phyloP scores from a whole-genome alignment of 495 filamentous ascomycete species.

The Staphylotrichum longicolle region DNA sequence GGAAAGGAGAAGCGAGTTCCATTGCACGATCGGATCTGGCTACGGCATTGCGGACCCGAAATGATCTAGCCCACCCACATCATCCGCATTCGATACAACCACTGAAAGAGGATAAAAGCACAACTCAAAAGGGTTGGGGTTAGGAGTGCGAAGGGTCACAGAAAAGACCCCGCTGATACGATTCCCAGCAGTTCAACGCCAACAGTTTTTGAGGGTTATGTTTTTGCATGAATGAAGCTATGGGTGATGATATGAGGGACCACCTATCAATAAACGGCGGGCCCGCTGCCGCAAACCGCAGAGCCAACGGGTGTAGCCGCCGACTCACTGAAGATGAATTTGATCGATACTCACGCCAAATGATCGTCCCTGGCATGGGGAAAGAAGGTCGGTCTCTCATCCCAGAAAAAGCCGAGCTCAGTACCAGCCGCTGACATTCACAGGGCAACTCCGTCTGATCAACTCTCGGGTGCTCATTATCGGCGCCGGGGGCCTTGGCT shows the following conservation, averaged over 20 bases:
- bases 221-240: not conserved
- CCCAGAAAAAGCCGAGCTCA: not conserved
- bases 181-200: too few species aligned
- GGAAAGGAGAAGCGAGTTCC: too few species aligned
- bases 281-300: not conserved
- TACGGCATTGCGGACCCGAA: too few species aligned
- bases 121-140: too few species aligned
- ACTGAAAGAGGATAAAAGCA: too few species aligned
- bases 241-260: slow-evolving; percentile 3
- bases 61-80: too few species aligned
- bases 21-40: not conserved
- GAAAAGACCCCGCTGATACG: too few species aligned
- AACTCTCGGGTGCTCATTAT: slow-evolving; percentile 71
- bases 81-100: too few species aligned
- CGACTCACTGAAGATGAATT: slow-evolving; percentile 33
- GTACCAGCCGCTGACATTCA: slow-evolving; percentile 17
- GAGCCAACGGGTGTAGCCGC: slow-evolving; percentile 1
- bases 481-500: slow-evolving; percentile 91
- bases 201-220: not conserved
- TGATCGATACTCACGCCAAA: slow-evolving; percentile 80
- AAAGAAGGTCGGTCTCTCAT: slow-evolving; percentile 57
- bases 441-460: slow-evolving; percentile 78
- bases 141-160: too few species aligned
- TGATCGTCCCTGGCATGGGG: slow-evolving; percentile 85
- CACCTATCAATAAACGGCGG: not conserved